Evolutionary conservation across 768 basidiomycete species (phyloP).

Genomic region (Sporobolomyces phaffii): DNA sequence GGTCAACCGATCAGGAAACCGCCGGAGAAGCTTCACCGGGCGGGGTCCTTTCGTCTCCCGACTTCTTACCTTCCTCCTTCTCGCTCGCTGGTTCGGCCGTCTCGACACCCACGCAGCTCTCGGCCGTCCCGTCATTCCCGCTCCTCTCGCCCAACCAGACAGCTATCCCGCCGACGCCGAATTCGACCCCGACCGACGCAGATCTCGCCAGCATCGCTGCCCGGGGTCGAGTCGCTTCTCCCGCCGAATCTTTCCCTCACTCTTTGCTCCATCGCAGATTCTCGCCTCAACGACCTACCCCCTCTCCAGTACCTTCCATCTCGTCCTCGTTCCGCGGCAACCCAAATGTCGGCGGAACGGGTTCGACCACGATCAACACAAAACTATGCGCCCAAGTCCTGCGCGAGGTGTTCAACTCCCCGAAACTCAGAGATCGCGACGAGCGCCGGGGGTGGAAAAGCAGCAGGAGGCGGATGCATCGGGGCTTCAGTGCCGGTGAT

Average conservation of each 20-base stretch:
- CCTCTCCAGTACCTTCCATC: neutral
- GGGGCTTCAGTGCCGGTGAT: conserved; percentile 10
- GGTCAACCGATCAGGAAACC: conserved; percentile 29
- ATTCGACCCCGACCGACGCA: conserved; percentile 35
- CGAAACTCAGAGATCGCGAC: conserved; percentile 50
- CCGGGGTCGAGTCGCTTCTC: conserved; percentile 10
- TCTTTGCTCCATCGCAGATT: conserved; percentile 16
- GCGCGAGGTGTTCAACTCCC: conserved; percentile 65
- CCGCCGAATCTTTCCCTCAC: conserved; percentile 18
- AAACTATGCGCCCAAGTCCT: conserved; percentile 94
- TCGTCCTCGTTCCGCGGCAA: conserved; percentile 8
- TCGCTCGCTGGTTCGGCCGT: conserved; percentile 23
- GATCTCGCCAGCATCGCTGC: neutral
- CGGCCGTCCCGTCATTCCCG: conserved; percentile 17
- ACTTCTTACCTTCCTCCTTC: conserved; percentile 30
- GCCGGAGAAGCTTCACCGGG: conserved; percentile 10
- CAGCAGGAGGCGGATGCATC: conserved; percentile 16
- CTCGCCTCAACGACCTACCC: conserved; percentile 14
- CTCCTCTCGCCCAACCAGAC: conserved; percentile 4
- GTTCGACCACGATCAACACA: conserved; percentile 88
- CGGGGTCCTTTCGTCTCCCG: conserved; percentile 31
- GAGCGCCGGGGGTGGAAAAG: conserved; percentile 48
- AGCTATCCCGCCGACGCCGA: conserved; percentile 26
- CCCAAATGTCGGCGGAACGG: conserved; percentile 64
- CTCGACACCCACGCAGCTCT: conserved; percentile 15